Conservation (phyloP, 192 early-diverging fungal species). For the Coemansia sp. region DNA sequence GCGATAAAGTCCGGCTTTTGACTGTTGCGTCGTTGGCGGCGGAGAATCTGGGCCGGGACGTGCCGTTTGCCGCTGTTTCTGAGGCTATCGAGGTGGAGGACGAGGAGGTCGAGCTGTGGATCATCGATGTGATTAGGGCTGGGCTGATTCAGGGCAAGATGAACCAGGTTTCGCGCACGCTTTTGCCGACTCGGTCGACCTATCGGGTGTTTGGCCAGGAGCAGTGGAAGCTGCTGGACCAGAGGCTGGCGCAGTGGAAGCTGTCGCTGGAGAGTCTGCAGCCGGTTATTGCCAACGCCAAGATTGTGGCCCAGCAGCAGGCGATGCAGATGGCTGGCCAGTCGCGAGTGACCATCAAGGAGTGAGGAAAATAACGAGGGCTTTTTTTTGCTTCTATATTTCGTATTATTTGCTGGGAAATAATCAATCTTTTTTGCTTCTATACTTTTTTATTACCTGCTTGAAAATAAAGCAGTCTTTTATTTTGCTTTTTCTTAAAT, state of each 20-base stretch:
- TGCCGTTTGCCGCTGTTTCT: slow-evolving; percentile 77
- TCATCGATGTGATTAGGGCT: slow-evolving; percentile 90
- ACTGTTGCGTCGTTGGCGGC: slow-evolving; percentile 79
- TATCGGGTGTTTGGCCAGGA: slow-evolving; percentile 79
- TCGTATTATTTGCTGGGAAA: neutral
- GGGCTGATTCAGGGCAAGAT: slow-evolving; percentile 93
- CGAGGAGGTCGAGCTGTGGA: slow-evolving; percentile 92
- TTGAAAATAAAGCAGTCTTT: neutral
- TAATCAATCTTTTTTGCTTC: neutral
- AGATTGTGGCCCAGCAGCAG: slow-evolving; percentile 66
- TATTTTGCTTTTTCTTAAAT: no score
- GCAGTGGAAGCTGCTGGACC: slow-evolving; percentile 79
- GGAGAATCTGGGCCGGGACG: slow-evolving; percentile 63
- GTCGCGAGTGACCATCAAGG: slow-evolving; percentile 36
- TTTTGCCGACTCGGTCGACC: slow-evolving; percentile 79
- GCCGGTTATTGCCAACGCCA: slow-evolving; percentile 87
- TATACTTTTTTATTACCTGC: neutral
- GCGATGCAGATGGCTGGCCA: slow-evolving; percentile 35
- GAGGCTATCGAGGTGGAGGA: slow-evolving; percentile 72
- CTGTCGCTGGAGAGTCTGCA: slow-evolving; percentile 75
- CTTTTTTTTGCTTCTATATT: neutral
- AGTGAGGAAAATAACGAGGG: slow-evolving; percentile 11
- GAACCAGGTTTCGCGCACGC: slow-evolving; percentile 84
- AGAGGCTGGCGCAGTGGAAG: slow-evolving; percentile 77
- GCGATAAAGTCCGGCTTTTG: slow-evolving; percentile 85